phyloP scores from a whole-genome alignment of 345 rosid species.

The Corymbia maculata region DNA sequence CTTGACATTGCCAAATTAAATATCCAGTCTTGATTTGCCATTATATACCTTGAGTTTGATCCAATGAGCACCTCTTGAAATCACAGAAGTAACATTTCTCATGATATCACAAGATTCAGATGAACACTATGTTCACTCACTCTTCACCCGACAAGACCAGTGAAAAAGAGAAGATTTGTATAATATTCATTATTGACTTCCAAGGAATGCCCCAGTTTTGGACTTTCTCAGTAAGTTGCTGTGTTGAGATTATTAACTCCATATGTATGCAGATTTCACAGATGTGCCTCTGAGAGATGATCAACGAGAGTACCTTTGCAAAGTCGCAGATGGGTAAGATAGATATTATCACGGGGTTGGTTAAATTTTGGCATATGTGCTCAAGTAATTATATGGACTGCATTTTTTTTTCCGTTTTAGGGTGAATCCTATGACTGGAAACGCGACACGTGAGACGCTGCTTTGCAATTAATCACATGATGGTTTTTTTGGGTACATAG shows the following conservation, averaged over 20 bases:
- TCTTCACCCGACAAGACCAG: not conserved
- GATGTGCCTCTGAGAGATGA: constrained; percentile 92
- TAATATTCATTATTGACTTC: not conserved
- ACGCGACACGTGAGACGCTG: constrained; percentile 71
- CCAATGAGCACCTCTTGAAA: not conserved
- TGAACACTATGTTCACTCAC: not conserved
- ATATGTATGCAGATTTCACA: constrained; percentile 59
- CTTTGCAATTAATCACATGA: constrained; percentile 44
- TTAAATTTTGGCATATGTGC: not conserved
- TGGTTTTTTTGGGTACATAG: not conserved
- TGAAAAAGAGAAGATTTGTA: not conserved
- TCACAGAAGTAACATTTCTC: not conserved
- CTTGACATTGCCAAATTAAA: not conserved
- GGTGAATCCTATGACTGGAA: constrained; percentile 72
- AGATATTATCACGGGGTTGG: not conserved
- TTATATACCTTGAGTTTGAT: not conserved
- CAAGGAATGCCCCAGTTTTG: not conserved
- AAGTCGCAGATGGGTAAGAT: constrained; percentile 76
- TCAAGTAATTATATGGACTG: not conserved
- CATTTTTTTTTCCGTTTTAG: constrained; percentile 9
- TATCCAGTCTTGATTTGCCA: not conserved
- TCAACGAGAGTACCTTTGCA: constrained; percentile 80
- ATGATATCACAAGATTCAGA: not conserved
- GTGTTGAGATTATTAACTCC: not conserved
- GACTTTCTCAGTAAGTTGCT: not conserved